Conservation (phyloP, 129 eudicot genomes). For the Tagetes erecta region DNA sequence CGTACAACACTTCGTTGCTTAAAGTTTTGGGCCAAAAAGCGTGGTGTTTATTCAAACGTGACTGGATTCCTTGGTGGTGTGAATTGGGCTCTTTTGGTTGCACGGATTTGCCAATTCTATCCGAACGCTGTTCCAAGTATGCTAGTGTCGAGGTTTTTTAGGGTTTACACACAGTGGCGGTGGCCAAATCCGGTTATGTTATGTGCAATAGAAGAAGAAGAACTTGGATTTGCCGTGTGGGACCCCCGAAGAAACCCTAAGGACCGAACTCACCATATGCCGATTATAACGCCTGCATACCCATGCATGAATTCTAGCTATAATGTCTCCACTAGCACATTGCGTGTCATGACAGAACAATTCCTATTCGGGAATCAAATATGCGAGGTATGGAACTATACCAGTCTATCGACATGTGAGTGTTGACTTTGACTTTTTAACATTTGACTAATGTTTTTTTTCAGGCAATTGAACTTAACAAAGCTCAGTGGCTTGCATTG, state of each 20-base stretch:
- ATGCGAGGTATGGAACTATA: constrained; percentile 46
- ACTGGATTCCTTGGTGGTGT: constrained; percentile 95
- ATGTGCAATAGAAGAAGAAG: constrained; percentile 71
- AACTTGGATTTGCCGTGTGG: constrained; percentile 83
- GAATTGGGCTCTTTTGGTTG: constrained; percentile 91
- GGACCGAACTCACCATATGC: constrained; percentile 84
- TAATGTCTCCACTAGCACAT: constrained; percentile 84
- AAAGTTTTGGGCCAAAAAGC: constrained; percentile 80
- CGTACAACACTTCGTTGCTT: constrained; percentile 75
- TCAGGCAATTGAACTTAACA: constrained; percentile 78
- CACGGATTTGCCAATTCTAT: constrained; percentile 79
- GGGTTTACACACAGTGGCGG: constrained; percentile 82
- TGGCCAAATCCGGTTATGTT: constrained; percentile 97
- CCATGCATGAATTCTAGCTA: constrained; percentile 67
- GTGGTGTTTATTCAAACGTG: constrained; percentile 88
- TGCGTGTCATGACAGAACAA: constrained; percentile 81
- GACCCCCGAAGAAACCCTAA: constrained; percentile 80
- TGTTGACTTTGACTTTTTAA: background rate
- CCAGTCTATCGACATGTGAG: background rate
- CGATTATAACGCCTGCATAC: constrained; percentile 61
- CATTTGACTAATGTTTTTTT: background rate
- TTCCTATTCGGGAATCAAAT: constrained; percentile 59
- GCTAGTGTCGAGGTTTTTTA: constrained; percentile 80
- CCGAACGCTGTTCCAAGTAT: constrained; percentile 90
- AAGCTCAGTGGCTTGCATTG: constrained; percentile 65